Evolutionary conservation across 2,329 filamentous ascomycete species (phyloP).

Genomic region (Metarhizium robertsii): DNA sequence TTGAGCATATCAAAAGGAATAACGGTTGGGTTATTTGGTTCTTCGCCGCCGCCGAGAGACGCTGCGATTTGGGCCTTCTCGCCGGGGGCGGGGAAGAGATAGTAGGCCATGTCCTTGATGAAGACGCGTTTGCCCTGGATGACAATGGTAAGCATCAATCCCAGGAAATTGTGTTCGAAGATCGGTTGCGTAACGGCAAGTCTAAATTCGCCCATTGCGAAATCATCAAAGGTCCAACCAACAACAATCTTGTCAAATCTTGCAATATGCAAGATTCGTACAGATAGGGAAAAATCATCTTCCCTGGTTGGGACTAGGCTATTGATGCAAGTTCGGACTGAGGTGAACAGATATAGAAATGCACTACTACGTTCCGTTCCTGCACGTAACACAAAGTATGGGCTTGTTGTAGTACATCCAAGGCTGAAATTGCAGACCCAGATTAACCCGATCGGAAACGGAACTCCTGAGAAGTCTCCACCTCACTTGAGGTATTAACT

Average conservation of each 20-base stretch:
- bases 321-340: no score
- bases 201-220: background rate
- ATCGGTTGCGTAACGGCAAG: background rate
- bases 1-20: conserved; percentile 65
- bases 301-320: no score
- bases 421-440: no score
- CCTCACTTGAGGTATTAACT: background rate
- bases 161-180: background rate
- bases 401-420: no score
- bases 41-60: conserved; percentile 59
- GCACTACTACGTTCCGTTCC: no score
- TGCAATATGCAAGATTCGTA: no score
- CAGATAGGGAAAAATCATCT: no score
- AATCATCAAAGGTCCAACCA: background rate
- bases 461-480: background rate
- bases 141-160: conserved; percentile 3
- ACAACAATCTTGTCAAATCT: no score
- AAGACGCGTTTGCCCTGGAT: conserved; percentile 79
- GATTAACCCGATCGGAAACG: no score
- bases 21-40: conserved; percentile 74
- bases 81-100: conserved; percentile 68
- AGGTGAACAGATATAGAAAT: no score
- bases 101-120: conserved; percentile 97
- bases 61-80: conserved; percentile 62
- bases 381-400: no score